A percentile compares a stretch with the other conserved stretches of the same genome.
Evolutionary conservation across 352 stramenopile species (phyloP).

Genomic region (Hyaloperonospora brassicae): DNA sequence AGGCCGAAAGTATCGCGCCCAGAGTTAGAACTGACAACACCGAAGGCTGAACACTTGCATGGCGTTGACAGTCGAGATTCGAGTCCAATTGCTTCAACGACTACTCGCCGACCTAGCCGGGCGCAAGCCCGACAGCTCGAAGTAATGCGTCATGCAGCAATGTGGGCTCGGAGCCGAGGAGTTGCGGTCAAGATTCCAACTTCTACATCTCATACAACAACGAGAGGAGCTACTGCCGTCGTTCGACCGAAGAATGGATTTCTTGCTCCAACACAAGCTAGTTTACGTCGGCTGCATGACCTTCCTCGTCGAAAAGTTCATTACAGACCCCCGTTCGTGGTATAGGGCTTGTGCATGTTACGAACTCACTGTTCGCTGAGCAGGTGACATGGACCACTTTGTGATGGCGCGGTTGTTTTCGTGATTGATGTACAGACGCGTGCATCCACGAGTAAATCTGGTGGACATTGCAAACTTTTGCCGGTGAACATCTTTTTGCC

Average conservation of each 20-base stretch:
- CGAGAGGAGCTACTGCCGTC: background rate
- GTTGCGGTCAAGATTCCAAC: background rate
- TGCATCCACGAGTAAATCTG: too few relatives aligned
- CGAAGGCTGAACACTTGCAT: too few relatives aligned
- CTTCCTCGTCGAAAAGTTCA: slow-evolving; percentile 19
- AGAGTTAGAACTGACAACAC: background rate
- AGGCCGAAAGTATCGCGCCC: background rate
- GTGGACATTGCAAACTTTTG: too few relatives aligned
- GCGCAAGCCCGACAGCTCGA: background rate
- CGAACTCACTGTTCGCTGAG: background rate
- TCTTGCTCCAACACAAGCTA: background rate
- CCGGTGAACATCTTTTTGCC: too few relatives aligned
- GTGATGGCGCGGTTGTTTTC: slow-evolving; percentile 42
- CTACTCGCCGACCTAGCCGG: background rate
- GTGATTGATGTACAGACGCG: slow-evolving; percentile 10
- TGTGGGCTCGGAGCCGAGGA: background rate
- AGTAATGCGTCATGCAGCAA: background rate
- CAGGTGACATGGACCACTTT: slow-evolving; percentile 29
- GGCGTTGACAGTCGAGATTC: background rate
- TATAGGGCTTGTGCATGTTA: slow-evolving; percentile 5
- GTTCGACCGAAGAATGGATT: background rate
- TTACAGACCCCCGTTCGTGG: slow-evolving; percentile 39
- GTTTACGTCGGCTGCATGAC: slow-evolving; percentile 17
- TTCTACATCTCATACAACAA: background rate
- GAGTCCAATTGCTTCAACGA: background rate